phyloP scores from a whole-genome alignment of 1,284 basidiomycete species.

The Trichosporon ovoides region DNA sequence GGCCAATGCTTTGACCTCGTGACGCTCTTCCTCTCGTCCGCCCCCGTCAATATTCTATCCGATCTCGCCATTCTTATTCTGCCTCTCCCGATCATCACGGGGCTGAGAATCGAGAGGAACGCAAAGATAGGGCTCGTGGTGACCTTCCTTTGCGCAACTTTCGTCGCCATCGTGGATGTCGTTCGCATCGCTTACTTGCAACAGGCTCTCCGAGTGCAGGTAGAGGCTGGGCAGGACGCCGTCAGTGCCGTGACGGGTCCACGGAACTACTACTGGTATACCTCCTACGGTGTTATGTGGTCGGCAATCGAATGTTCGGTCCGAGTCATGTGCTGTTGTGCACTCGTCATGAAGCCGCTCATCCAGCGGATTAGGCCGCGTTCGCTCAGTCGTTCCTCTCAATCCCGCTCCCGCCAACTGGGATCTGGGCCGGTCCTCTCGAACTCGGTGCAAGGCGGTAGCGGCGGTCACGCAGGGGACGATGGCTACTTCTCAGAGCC shows the following conservation, averaged over 20 bases:
- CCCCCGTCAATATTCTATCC: slow-evolving; percentile 47
- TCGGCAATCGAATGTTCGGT: slow-evolving; percentile 43
- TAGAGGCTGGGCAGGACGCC: slow-evolving; percentile 9
- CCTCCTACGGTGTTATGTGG: slow-evolving; percentile 44
- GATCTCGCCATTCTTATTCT: slow-evolving; percentile 46
- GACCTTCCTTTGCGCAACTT: slow-evolving; percentile 45
- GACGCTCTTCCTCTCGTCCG: slow-evolving; percentile 42
- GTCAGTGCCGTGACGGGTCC: slow-evolving; percentile 18
- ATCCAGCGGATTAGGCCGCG: slow-evolving; percentile 28
- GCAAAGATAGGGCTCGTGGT: slow-evolving; percentile 44
- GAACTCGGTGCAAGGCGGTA: background rate
- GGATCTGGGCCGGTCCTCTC: background rate
- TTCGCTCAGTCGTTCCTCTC: background rate
- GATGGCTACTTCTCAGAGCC: slow-evolving; percentile 2
- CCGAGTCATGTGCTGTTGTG: slow-evolving; percentile 44
- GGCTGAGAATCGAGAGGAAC: slow-evolving; percentile 43
- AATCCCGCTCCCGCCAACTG: background rate
- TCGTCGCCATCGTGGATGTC: slow-evolving; percentile 46
- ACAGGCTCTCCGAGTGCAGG: slow-evolving; percentile 31
- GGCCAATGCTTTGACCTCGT: slow-evolving; percentile 42
- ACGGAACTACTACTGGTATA: slow-evolving; percentile 37
- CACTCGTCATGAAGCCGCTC: slow-evolving; percentile 46
- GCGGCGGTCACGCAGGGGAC: background rate
- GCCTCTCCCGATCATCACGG: slow-evolving; percentile 47
- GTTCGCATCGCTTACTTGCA: slow-evolving; percentile 45